Base-by-base conservation (phyloP, 257 asterid genomes). In the Sherardia arvensis region DNA sequence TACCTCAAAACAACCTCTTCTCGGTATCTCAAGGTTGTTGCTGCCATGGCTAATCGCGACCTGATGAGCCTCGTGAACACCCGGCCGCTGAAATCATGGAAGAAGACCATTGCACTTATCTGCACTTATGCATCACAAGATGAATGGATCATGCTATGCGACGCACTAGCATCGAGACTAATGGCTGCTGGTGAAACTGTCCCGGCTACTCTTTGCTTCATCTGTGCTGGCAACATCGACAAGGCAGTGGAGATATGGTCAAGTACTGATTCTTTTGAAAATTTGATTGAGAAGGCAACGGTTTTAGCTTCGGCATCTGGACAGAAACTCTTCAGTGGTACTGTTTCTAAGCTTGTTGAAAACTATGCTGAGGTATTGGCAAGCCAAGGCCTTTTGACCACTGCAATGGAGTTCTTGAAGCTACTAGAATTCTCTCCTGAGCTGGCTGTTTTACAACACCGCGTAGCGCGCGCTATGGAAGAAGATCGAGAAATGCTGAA, bases 201-300 rank as follows among this genome's bases (percentile, higher is more conserved):
- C 63, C 85, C 97, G 10, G 97, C 99, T 26, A 87, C 96, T 9
- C 82, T 87, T 8, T 89, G 95, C 69, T 92, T 87, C 66, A 87
- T 89, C 43, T 89, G 96, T 77, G 94, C 99, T 73, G 97, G 97
- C 72, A 92, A 87, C 74, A 89, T 92, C 56, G 97, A 92, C 83
- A 84, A 80, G 77, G 81, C 95, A 49, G 88, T 89, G 65, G 97
- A 85, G 72, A 92, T 89, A 61, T 92, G 99, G 99, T 87, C 99
- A 1, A 85, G 84, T 80, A 81, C 62, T 76, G 95, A 89, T 67
- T 86, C 82, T 56, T 95, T 88, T 66, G 95, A 89, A 88, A 97
- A 89, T 83, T 75, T 92, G 70, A 92, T 92, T 97, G 99, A 92
- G 77, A 92, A 92, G 84, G 87, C 96, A 5, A 81, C 87, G 17